A percentile compares a stretch with the other conserved stretches of the same genome.
Evolutionary conservation across 2,329 filamentous ascomycete genomes (phyloP).

Genomic region (Fusarium sp.): DNA sequence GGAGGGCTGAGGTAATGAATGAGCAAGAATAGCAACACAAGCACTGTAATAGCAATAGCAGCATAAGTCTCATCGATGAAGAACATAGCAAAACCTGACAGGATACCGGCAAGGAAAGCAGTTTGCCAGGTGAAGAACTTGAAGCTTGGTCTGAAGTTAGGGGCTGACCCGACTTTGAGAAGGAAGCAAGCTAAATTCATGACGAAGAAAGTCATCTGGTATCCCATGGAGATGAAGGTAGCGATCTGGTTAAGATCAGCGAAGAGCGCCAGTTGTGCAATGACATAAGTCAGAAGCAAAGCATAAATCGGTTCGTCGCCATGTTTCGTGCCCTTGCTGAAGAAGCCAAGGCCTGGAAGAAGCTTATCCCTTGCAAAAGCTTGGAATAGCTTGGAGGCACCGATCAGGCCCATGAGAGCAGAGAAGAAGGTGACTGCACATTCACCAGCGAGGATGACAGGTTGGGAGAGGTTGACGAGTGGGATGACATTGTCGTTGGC

Average conservation of each 20-base stretch:
- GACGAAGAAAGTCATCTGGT: constrained; percentile 91
- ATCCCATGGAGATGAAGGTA: constrained; percentile 90
- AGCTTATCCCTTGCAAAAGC: constrained; percentile 83
- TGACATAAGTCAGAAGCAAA: constrained; percentile 78
- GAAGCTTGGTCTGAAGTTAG: constrained; percentile 89
- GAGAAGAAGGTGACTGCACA: constrained; percentile 88
- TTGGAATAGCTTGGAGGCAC: constrained; percentile 85
- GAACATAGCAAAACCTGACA: constrained; percentile 86
- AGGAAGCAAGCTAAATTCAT: constrained; percentile 90
- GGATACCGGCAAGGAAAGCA: constrained; percentile 77
- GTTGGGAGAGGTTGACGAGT: constrained; percentile 79
- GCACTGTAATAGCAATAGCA: constrained; percentile 76
- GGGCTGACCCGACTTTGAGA: constrained; percentile 86
- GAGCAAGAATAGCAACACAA: constrained; percentile 82
- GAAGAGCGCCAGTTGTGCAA: constrained; percentile 83
- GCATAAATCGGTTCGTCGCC: constrained; percentile 81
- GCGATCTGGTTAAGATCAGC: constrained; percentile 90
- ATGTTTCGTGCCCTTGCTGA: constrained; percentile 78
- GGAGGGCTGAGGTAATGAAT: constrained; percentile 89
- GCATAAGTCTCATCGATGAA: constrained; percentile 89
- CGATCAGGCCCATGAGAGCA: constrained; percentile 87
- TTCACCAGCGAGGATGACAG: constrained; percentile 82
- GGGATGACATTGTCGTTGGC: constrained; percentile 83
- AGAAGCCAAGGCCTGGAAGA: constrained; percentile 79
- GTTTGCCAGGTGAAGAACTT: constrained; percentile 91